Percentiles rank a stretch among this genome's conserved stretches.
phyloP scores from a whole-genome alignment of 2,329 filamentous ascomycete genomes.

The Curvularia hawaiiensis region DNA sequence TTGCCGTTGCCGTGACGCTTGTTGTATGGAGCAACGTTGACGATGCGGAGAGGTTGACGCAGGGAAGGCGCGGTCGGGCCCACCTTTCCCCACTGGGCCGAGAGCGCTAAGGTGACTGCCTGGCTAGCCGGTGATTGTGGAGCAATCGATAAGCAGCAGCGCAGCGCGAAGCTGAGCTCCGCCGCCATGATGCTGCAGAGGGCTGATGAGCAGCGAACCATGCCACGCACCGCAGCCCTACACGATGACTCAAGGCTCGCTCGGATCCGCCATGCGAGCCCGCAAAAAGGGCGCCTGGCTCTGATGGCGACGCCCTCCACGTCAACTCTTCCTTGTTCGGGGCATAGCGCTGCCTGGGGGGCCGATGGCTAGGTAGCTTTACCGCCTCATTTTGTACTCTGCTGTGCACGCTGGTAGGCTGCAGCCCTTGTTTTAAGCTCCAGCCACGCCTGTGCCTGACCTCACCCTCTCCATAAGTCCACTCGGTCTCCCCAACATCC shows the following conservation, averaged over 20 bases:
- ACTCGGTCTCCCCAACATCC: not conserved
- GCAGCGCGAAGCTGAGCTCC: conserved; percentile 10
- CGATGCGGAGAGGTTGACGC: conserved; percentile 26
- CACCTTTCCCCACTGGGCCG: conserved; percentile 25
- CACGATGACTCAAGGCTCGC: conserved; percentile 17
- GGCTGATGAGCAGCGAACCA: conserved; percentile 2
- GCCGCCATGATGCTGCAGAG: not conserved
- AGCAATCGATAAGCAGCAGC: conserved; percentile 25
- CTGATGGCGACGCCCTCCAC: conserved; percentile 14
- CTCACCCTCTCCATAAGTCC: conserved; percentile 2
- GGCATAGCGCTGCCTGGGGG: conserved; percentile 24
- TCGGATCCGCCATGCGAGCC: not conserved
- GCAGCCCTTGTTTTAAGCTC: conserved; percentile 23
- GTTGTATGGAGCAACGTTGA: conserved; percentile 20
- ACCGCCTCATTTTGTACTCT: conserved; percentile 32
- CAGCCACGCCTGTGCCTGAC: conserved; percentile 29
- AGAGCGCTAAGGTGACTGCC: conserved; percentile 24
- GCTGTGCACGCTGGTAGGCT: conserved; percentile 27
- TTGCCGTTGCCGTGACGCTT: not conserved
- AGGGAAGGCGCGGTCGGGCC: conserved; percentile 29
- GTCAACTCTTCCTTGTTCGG: conserved; percentile 9
- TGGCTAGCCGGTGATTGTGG: conserved; percentile 27
- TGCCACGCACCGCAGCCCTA: conserved; percentile 19
- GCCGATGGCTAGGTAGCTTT: conserved; percentile 21
- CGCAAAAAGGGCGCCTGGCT: conserved; percentile 20